A percentile compares a stretch with the other conserved stretches of the same genome.
Evolutionary conservation across 495 filamentous ascomycete species (phyloP).

Genomic region (Podospora bellae-mahoneyi): DNA sequence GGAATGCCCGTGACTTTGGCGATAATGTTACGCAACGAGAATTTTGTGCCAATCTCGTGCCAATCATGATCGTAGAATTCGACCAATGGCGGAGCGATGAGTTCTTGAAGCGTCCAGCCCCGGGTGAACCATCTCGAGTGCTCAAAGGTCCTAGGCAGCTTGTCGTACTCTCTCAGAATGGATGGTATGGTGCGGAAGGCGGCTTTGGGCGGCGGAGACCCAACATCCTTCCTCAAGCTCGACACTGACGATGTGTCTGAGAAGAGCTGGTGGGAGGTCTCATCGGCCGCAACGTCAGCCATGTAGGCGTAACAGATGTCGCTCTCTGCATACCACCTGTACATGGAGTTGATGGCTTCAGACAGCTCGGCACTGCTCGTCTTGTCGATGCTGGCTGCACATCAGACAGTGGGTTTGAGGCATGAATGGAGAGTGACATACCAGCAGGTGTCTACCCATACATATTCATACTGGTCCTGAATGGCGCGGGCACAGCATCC

Average conservation of each 20-base stretch:
- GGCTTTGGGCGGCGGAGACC: background rate
- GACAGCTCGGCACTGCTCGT: slow-evolving; percentile 13
- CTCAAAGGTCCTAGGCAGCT: slow-evolving; percentile 25
- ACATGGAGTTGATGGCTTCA: slow-evolving; percentile 16
- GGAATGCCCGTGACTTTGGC: slow-evolving; percentile 24
- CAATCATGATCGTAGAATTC: slow-evolving; percentile 26
- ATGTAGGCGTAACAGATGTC: slow-evolving; percentile 15
- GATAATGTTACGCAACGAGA: slow-evolving; percentile 20
- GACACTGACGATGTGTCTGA: background rate
- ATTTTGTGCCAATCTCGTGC: slow-evolving; percentile 28
- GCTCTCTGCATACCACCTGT: slow-evolving; percentile 10
- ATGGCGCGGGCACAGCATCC: slow-evolving; percentile 16
- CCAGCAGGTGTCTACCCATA: slow-evolving; percentile 21
- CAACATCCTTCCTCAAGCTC: background rate
- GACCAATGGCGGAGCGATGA: slow-evolving; percentile 37
- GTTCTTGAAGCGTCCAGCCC: slow-evolving; percentile 47
- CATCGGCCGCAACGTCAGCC: slow-evolving; percentile 6
- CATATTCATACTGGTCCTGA: slow-evolving; percentile 7
- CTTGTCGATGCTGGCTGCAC: slow-evolving; percentile 8
- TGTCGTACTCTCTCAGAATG: slow-evolving; percentile 25
- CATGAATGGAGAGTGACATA: background rate
- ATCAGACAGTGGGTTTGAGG: background rate
- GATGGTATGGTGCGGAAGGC: slow-evolving; percentile 2
- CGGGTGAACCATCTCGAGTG: slow-evolving; percentile 43
- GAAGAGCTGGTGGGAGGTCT: background rate